Evolutionary conservation across 1,284 basidiomycete species (phyloP), one percentile per base, ranked within the genome.

Genomic region (Rhodotorula sp.): DNA sequence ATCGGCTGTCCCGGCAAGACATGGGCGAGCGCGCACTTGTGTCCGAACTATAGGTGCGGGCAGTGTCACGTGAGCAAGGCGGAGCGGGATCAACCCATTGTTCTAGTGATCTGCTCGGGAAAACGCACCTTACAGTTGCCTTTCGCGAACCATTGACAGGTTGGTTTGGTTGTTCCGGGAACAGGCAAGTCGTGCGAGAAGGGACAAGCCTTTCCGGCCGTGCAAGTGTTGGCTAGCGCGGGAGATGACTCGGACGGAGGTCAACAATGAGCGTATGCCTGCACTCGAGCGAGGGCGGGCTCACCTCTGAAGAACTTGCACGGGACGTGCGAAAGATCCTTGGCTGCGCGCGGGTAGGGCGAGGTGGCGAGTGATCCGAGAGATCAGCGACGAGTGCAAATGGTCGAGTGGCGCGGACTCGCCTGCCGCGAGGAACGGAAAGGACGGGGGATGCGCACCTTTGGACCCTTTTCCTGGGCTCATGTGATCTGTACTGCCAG

Each of bases 281-380:
- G 38, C 28, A 12, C 12, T 26, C 12, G 48, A 3, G 28, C 5
- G 18, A 23, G 31, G 0, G 23, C 14, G 7, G 21, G 26, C 69
- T 19, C 91, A 72, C 92, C 90, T 81, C 90, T 93, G 88, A 90
- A 97, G 86, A 99, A 98, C 83, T 97, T 93, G 85, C 95, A 99
- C 4, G 95, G 95, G 38, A 99, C 95, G 84, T 97, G 95, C 18
- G 91, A 92, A 66, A 98, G 86, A 80, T 94, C 92, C 81, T 94
- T 92, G 64, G 88, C 90, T 88, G 81, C 26, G 38, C 38, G 38
- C 10, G 38, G 10, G 38, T 43, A 43, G 1, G 28, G 43, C 8
- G 23, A 34, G 28, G 3, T 34, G 26, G 55, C 38, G 38, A 43
- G 38, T 43, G 38, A 43, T 43, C 38, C 38, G 28, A 48, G 16